Evolutionary conservation across 2,329 filamentous ascomycete species (phyloP), one percentile per base, ranked within the genome.

Genomic region (Ophiostoma sp.): DNA sequence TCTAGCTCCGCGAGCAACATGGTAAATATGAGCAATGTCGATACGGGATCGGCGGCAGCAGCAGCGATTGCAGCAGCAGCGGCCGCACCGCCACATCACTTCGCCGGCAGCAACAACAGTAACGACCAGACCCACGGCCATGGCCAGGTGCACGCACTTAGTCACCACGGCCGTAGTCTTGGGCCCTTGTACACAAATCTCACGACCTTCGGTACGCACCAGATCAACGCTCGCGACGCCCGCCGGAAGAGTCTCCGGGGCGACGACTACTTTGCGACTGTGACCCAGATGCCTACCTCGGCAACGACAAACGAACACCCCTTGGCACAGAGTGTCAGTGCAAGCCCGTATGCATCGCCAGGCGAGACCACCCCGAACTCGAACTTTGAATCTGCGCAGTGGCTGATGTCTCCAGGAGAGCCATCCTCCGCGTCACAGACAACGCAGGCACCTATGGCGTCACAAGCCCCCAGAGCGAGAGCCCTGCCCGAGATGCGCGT

Each of bases 301-400:
- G 7, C 63, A 2, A 5, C 41, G 16, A 41, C 14, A 11, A 49
- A 58, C 65, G 89, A 92, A 67, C 91, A 94, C 76, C 90, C 91
- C 27, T 79, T 94, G 58, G 87, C 90, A 18, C 89, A 91, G 73
- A 93, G 90, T 75, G 84, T 91, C 65, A 87, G 86, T 47, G 89
- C 85, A 18, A 91, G 87, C 74, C 90, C 90, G 1, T 85, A 88
- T 64, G 77, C 80, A 14, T 78, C 78, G 71, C 74, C 77, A 16
- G 74, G 73, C 58, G 73, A 75, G 62, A 75, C 63, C 52, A 66
- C 70, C 65, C 68, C 64, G 68, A 71, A 77, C 55, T 55, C 49
- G 49, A 60, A 60, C 27, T 73, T 76, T 49, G 70, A 71, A 44
- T 58, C 68, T 40, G 47, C 49, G 18, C 71, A 69, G 62, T 66